Percentiles rank a stretch among this genome's conserved stretches.
Conservation (phyloP, 2,329 filamentous ascomycete species). For the Arthrobotrys sinensis region DNA sequence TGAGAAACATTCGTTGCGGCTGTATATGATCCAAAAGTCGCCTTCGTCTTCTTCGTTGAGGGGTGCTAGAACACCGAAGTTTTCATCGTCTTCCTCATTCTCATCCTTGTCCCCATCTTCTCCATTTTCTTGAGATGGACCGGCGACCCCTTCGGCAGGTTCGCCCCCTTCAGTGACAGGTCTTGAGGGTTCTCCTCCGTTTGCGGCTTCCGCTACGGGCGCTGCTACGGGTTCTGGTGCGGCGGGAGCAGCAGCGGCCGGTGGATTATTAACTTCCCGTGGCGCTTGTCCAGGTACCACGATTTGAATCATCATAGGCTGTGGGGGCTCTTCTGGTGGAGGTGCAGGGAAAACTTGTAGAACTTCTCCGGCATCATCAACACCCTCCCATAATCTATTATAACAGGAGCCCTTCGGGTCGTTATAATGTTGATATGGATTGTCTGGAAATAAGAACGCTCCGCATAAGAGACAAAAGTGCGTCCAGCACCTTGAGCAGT, state of each 20-base stretch:
- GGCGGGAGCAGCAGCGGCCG: conserved; percentile 74
- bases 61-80: conserved; percentile 20
- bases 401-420: conserved; percentile 79
- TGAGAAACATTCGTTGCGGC: conserved; percentile 55
- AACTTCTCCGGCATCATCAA: conserved; percentile 78
- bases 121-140: not conserved
- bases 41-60: conserved; percentile 43
- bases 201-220: conserved; percentile 70
- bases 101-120: not conserved
- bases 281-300: conserved; percentile 55
- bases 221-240: conserved; percentile 72
- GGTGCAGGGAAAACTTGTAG: conserved; percentile 66
- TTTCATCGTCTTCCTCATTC: not conserved
- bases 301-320: conserved; percentile 60
- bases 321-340: conserved; percentile 70
- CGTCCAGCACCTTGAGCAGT: conserved; percentile 76
- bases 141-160: not conserved
- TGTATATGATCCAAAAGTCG: conserved; percentile 53
- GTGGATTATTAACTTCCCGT: conserved; percentile 73
- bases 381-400: conserved; percentile 90
- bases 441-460: conserved; percentile 83
- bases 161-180: conserved; percentile 65
- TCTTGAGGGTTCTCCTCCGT: conserved; percentile 67
- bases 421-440: conserved; percentile 93
- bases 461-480: conserved; percentile 97